Conservation (phyloP, 1,139 yeast genomes). For the Geotrichum bryndzae region DNA sequence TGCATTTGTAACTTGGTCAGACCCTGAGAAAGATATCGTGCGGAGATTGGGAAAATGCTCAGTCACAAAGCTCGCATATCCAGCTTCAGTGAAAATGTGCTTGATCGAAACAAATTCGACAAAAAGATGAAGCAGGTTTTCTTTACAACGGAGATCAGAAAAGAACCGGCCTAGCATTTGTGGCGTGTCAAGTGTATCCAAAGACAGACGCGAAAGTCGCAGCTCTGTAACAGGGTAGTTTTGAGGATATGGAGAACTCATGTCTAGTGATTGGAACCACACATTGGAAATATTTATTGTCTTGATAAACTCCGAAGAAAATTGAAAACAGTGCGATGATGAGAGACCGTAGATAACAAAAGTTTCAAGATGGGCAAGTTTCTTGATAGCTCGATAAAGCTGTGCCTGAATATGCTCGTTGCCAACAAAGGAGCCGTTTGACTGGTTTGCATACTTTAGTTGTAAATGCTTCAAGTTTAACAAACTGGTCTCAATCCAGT, state of each 20-base stretch:
- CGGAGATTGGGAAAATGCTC: conserved; percentile 5
- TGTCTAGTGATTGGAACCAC: neutral
- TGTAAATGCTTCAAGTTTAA: neutral
- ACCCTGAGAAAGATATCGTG: conserved; percentile 11
- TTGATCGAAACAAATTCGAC: conserved; percentile 4
- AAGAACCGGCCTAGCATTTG: neutral
- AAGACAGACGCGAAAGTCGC: neutral
- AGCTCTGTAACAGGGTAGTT: neutral
- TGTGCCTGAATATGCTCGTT: neutral
- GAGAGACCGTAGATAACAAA: neutral
- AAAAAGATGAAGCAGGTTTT: conserved; percentile 4
- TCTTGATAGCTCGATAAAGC: neutral
- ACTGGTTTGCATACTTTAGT: neutral
- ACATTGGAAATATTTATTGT: neutral
- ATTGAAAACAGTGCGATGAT: neutral
- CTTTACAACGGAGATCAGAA: conserved; percentile 7
- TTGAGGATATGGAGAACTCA: neutral
- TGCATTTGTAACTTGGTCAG: conserved; percentile 3
- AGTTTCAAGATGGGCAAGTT: neutral
- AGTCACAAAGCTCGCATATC: conserved; percentile 3
- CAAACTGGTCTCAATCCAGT: neutral
- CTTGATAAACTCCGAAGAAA: neutral
- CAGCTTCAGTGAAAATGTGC: conserved; percentile 1
- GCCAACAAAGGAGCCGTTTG: neutral
- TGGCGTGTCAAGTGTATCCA: neutral